Evolutionary conservation across 75 land plant genomes (phyloP).

Genomic region (Picea glauca): DNA sequence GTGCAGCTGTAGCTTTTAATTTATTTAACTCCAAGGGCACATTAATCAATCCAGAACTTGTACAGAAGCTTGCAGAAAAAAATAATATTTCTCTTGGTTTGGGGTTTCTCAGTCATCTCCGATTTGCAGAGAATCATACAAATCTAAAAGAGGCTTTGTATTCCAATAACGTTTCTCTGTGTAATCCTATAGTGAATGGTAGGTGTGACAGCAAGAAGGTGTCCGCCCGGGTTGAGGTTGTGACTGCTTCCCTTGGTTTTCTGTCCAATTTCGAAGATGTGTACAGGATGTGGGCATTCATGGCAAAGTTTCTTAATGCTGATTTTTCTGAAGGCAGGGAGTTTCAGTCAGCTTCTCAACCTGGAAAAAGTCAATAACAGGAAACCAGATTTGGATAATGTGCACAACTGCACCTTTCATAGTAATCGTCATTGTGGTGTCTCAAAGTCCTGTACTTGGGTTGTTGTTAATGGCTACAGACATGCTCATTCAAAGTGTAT

Average conservation of each 20-base stretch:
- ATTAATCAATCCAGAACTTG: constrained; percentile 30
- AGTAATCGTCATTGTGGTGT: too few species aligned
- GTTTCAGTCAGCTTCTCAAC: constrained; percentile 2
- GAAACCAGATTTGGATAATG: not conserved
- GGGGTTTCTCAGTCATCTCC: constrained; percentile 26
- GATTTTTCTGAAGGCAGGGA: constrained; percentile 27
- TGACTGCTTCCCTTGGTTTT: constrained; percentile 39
- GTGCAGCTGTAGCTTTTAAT: constrained; percentile 44
- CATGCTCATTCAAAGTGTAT: not conserved
- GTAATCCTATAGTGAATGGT: constrained; percentile 1
- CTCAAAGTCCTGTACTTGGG: not conserved
- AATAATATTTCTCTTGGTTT: constrained; percentile 35
- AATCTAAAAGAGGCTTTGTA: not conserved
- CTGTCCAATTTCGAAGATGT: constrained; percentile 43
- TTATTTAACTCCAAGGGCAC: constrained; percentile 17
- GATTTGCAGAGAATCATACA: constrained; percentile 2
- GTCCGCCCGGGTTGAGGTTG: constrained; percentile 8
- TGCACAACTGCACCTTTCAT: too few species aligned
- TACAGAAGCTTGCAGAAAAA: constrained; percentile 41
- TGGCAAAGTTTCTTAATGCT: constrained; percentile 47
- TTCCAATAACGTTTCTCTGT: not conserved
- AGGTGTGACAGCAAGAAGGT: not conserved
- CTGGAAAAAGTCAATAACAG: not conserved
- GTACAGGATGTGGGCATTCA: constrained; percentile 42
- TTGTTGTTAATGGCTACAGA: not conserved